Base-by-base conservation (phyloP, 129 eudicot genomes). In the Tanacetum coccineum region DNA sequence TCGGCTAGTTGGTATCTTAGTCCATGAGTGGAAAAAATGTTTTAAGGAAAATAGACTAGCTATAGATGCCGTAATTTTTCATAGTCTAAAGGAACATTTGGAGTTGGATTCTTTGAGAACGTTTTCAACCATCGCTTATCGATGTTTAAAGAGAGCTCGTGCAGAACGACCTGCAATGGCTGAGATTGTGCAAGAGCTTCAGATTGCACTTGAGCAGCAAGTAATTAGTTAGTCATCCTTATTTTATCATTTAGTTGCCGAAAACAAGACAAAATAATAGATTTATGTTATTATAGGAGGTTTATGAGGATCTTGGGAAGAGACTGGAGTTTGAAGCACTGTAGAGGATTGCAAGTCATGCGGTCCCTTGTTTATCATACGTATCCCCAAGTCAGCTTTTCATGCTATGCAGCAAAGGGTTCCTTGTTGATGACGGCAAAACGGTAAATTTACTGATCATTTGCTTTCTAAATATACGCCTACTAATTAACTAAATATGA, bases 191-290 rank as follows among this genome's bases (percentile, higher is more conserved):
- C 20, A 26, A 26, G 36, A 62, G 20, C 67, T 62, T 62, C 30
- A 40, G 67, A n/a, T 9, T 40, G 67, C 67, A 18, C 67, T 62
- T 11, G n/a, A 62, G 18, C 52, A 62, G 18, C 67, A 55, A 52
- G 57, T 52, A 52, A 12, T 28, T n/a, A 47, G 14, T n/a, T n/a
- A 47, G 10, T 6, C 13, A 47, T 47, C 6, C 13, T 9, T 9
- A 47, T 2, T n/a, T n/a, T n/a, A n/a, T n/a, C n/a, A n/a, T n/a
- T n/a, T n/a, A n/a, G n/a, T n/a, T n/a, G n/a, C n/a, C n/a, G n/a
- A n/a, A n/a, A n/a, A n/a, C n/a, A n/a, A n/a, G n/a, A n/a, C n/a
- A n/a, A n/a, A n/a, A n/a, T n/a, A n/a, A n/a, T n/a, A n/a, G n/a
- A n/a, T n/a, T n/a, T n/a, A 2, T 47, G 51, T 47, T 47, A 47